Percentiles rank a stretch among this genome's conserved stretches.
Evolutionary conservation across 106 monocot genomes (phyloP).

Genomic region (Platanthera zijinensis): DNA sequence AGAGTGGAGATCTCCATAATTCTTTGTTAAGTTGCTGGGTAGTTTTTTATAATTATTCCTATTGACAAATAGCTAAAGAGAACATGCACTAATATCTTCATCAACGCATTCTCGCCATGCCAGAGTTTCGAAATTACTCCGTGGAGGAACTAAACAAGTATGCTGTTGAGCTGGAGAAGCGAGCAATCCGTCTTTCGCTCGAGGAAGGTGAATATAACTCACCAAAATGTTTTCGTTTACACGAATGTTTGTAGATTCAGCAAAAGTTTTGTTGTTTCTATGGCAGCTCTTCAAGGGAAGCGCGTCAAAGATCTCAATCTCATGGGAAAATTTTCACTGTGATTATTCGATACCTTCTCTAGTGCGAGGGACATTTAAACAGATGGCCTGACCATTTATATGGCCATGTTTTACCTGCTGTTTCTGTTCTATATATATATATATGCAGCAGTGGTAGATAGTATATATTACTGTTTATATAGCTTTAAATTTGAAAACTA

Average conservation of each 20-base stretch:
- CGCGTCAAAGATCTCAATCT: constrained; percentile 13
- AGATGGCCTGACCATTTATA: neutral
- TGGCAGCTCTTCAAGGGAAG: neutral
- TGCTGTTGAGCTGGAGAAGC: constrained; percentile 9
- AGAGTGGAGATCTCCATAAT: too few relatives aligned
- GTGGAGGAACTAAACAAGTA: constrained; percentile 5
- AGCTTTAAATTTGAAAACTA: constrained; percentile 3
- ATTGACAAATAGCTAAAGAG: too few relatives aligned
- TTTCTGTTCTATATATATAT: neutral
- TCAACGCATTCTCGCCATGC: too few relatives aligned
- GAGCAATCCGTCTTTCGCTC: neutral
- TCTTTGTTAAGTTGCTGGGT: too few relatives aligned
- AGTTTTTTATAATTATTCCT: too few relatives aligned
- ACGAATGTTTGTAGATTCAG: neutral
- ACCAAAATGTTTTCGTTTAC: neutral
- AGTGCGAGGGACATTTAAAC: neutral
- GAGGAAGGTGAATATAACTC: constrained; percentile 5
- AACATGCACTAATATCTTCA: too few relatives aligned
- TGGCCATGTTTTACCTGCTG: neutral
- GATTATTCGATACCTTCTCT: neutral
- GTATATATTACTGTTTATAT: neutral
- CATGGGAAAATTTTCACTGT: constrained; percentile 1
- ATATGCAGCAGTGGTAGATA: neutral
- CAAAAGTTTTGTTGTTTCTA: neutral
- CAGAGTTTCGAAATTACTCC: constrained; percentile 3